Percentiles rank a stretch among this genome's conserved stretches.
These are phyloP conservation scores for Castanea sativa DNA, from an alignment of 306 rosid species.

Conservation along the genomic window DNA sequence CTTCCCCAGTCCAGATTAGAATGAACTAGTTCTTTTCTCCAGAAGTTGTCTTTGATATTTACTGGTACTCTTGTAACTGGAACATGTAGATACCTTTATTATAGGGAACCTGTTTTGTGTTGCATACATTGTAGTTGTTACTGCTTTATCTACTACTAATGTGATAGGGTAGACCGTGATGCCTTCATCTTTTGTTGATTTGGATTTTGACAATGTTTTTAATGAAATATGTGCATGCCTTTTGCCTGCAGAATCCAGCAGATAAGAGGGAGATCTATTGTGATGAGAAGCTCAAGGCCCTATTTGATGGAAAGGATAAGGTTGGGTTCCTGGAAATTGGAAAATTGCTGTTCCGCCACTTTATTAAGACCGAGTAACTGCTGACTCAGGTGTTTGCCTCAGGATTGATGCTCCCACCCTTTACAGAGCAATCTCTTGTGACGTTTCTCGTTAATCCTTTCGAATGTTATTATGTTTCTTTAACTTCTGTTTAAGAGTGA, in stretches of 20 bases:
- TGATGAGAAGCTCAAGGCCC: constrained; percentile 40
- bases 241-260: constrained; percentile 38
- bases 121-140: neutral
- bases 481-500: neutral
- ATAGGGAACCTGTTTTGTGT: neutral
- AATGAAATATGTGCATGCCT: neutral
- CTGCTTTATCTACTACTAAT: neutral
- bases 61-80: neutral
- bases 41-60: neutral
- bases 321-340: constrained; percentile 42
- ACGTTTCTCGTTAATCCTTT: neutral
- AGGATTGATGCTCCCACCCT: neutral
- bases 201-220: neutral
- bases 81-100: neutral
- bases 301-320: constrained; percentile 45
- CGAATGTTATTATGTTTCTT: neutral
- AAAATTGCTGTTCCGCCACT: constrained; percentile 35
- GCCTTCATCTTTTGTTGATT: neutral
- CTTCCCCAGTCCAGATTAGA: neutral
- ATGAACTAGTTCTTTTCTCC: neutral
- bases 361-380: constrained; percentile 31
- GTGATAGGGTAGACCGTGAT: neutral
- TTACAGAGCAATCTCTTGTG: neutral
- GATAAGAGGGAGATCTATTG: constrained; percentile 47
- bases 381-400: neutral